Conservation (phyloP, 2,329 filamentous ascomycete genomes). For the Knoxdaviesia proteae region DNA sequence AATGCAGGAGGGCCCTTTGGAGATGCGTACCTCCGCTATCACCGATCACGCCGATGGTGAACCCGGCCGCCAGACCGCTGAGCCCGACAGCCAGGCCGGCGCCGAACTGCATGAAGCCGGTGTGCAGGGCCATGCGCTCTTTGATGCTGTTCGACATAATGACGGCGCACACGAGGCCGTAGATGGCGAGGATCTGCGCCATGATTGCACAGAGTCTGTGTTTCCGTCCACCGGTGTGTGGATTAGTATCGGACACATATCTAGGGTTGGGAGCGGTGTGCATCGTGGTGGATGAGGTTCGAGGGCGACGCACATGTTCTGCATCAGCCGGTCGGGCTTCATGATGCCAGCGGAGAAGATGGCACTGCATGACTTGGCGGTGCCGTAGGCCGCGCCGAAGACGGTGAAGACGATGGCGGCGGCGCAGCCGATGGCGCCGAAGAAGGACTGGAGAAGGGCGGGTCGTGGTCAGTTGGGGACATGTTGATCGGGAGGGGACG, state of each 20-base stretch:
- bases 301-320: constrained; percentile 14
- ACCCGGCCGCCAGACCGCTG: constrained; percentile 23
- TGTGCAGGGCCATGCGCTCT: constrained; percentile 21
- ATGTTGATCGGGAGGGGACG: background rate
- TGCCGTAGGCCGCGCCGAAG: constrained; percentile 24
- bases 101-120: constrained; percentile 21
- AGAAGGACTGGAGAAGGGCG: constrained; percentile 14
- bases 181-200: constrained; percentile 26
- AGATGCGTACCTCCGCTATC: constrained; percentile 18
- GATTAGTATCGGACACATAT: background rate
- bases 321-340: constrained; percentile 22
- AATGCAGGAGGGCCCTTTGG: background rate
- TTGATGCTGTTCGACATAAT: constrained; percentile 19
- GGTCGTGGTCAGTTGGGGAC: background rate
- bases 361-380: constrained; percentile 19
- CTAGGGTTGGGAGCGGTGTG: background rate
- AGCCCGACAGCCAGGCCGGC: constrained; percentile 22
- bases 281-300: constrained; percentile 1
- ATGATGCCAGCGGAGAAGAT: constrained; percentile 22
- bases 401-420: constrained; percentile 30
- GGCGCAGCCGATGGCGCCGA: constrained; percentile 19
- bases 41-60: constrained; percentile 24
- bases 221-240: constrained; percentile 3
- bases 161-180: constrained; percentile 22
- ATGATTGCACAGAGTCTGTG: constrained; percentile 19